These are phyloP conservation scores for Lenzites betulinus DNA, from an alignment of 768 basidiomycete genomes.

Conservation along the genomic window DNA sequence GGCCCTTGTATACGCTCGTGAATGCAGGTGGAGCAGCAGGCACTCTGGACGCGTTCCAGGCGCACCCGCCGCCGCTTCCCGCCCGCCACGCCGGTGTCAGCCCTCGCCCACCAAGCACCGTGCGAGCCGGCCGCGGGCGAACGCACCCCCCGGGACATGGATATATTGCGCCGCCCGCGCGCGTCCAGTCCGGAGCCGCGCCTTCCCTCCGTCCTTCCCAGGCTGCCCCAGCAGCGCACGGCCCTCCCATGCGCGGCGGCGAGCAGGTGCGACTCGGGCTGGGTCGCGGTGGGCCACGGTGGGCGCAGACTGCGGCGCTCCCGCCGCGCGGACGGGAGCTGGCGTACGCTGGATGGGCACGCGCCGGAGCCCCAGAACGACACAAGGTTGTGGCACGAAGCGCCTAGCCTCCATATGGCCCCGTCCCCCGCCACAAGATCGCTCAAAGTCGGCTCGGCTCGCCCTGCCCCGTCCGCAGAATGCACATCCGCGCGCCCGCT, in stretches of 20 bases:
- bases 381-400: conserved; percentile 3
- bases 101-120: conserved; percentile 2
- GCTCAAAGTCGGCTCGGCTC: neutral
- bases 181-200: conserved; percentile 8
- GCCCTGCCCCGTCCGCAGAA: neutral
- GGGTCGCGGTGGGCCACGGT: neutral
- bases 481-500: too few species aligned
- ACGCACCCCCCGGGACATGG: neutral
- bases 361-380: neutral
- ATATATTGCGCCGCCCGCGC: neutral
- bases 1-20: neutral
- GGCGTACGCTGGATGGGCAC: neutral
- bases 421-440: conserved; percentile 14
- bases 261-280: neutral
- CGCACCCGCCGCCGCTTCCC: neutral
- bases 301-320: too few species aligned
- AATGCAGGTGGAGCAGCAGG: conserved; percentile 11
- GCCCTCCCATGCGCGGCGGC: neutral
- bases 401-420: conserved; percentile 3
- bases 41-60: neutral
- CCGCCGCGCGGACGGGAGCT: too few species aligned
- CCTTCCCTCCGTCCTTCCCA: neutral
- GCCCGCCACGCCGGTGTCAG: too few species aligned
- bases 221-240: neutral
- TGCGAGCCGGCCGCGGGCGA: neutral